These are phyloP conservation scores for Plantago rigida DNA, from an alignment of 305 asterid genomes.

Conservation along the genomic window DNA sequence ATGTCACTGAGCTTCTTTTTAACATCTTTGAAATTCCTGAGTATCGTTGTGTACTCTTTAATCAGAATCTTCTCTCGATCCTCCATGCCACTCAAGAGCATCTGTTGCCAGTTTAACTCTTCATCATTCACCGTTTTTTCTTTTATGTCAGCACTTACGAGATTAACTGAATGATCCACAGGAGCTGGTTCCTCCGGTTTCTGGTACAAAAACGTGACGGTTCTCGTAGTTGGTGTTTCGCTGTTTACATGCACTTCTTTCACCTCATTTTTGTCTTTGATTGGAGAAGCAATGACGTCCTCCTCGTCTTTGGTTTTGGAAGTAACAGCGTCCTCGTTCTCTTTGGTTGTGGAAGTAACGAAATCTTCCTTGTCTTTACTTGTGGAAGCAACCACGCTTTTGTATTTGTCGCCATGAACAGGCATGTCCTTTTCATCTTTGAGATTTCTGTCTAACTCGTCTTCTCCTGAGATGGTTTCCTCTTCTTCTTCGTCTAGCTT, in stretches of 20 bases:
- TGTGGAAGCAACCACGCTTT: slow-evolving; percentile 2
- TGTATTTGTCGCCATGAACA: neutral
- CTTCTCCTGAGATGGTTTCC: slow-evolving; percentile 11
- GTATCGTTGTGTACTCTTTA: slow-evolving; percentile 65
- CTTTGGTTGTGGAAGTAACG: no score
- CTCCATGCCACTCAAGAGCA: slow-evolving; percentile 65
- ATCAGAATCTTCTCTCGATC: slow-evolving; percentile 71
- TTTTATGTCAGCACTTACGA: slow-evolving; percentile 8
- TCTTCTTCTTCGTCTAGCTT: slow-evolving; percentile 47
- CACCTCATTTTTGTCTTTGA: slow-evolving; percentile 25
- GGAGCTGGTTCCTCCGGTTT: slow-evolving; percentile 19
- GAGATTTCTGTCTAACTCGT: slow-evolving; percentile 18
- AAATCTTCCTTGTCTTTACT: neutral
- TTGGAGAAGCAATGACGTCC: slow-evolving; percentile 2
- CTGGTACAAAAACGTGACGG: slow-evolving; percentile 9
- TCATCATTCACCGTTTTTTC: slow-evolving; percentile 29
- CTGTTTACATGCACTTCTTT: slow-evolving; percentile 31
- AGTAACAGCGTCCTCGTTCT: neutral
- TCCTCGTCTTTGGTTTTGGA: slow-evolving; percentile 2
- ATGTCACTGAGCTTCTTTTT: slow-evolving; percentile 49
- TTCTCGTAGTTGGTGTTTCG: slow-evolving; percentile 10
- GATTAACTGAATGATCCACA: slow-evolving; percentile 7
- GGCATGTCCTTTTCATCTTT: slow-evolving; percentile 12
- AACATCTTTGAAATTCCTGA: slow-evolving; percentile 64
- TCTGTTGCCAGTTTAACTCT: slow-evolving; percentile 65